Base-by-base conservation (phyloP, 305 asterid genomes). In the Fraxinus sp. region DNA sequence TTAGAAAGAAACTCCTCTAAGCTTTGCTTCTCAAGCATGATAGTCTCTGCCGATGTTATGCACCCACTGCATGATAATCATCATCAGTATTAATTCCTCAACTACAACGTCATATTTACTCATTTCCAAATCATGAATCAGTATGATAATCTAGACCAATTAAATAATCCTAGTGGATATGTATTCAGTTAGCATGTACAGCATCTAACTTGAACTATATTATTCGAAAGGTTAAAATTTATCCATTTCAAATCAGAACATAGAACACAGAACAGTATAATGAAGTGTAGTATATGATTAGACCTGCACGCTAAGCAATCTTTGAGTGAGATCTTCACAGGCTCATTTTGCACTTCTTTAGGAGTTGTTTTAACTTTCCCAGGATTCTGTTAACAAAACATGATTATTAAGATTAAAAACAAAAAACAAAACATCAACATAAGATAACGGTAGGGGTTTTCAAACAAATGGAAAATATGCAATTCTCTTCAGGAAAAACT, bases 1-100 rank as follows among this genome's bases (percentile, higher is more conserved):
- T 87, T 93, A 39, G 86, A 88, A 87, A 93, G 88, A 86, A 96
- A 96, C 88, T 96, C 99, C 59, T 93, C 98, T 78, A 91, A 88
- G 90, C 98, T 96, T 90, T 96, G 99, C 88, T 91, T 94, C 93
- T 96, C 99, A 79, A 96, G 99, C 98, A 96, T 90, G 78, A 96
- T 94, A 0, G 98, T 93, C 91, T 96, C 99, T 70, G 99, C 99
- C 5, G 99, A 94, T 30, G 99, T 96, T 82, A 96, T 89, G 89
- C 99, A 96, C 44, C 98, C 98, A 89, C 99, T 96, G 94, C 90
- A 93, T 57, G 83, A 83, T 86, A 62, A 36, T 36, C 41, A 86
- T 64, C 59, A 80, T 52, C 70, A 84, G 22, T 37, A 68, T 85
- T 72, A 85, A 86, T 79, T 59, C 64, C 68, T 79, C 22, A 22